Evolutionary conservation across 129 eudicot genomes (phyloP), one percentile per base, ranked within the genome.

Genomic region (Chrysanthemum seticuspe): DNA sequence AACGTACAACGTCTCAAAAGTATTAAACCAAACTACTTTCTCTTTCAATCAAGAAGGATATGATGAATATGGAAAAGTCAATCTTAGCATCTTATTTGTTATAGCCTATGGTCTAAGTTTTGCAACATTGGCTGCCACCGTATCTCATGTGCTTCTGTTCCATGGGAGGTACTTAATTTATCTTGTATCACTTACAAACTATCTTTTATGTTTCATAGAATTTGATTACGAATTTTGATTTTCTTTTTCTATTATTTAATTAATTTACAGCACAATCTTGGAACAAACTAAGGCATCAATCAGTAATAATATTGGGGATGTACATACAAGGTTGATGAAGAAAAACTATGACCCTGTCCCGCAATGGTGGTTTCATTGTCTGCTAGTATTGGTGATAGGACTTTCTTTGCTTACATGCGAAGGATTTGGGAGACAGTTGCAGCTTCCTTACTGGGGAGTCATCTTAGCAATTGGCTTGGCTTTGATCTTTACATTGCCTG

Each of bases 361-460:
- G 19, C 87, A 87, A 44, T 89, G 96, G 96, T 89, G 92, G 96
- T 89, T 89, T 50, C 81, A 85, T 63, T 15, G 72, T 13, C 83
- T 89, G 50, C 75, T 89, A 64, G 36, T 85, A 12, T 2, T 89
- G 18, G 96, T 89, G 2, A 67, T 83, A 6, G 90, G 77, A 11
- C 67, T 87, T 8, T 79, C 96, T 10, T 68, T 89, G 80, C 79
- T 86, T 29, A 78, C 90, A 40, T 86, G 90, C 56, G 96, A 89
- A 65, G 92, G 96, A 60, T 89, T 89, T 72, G 92, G 90, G 23
- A 83, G 90, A 70, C 92, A 89, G 55, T 68, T 89, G 40, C 92
- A 89, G 63, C 92, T 87, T 75, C 96, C 96, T 63, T 89, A 87
- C 58, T 89, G 92, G 96, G 96, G 96, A 10, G 82, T 89, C 68